Evolutionary conservation across 768 basidiomycete species (phyloP), one percentile per base, ranked within the genome.

Genomic region (Pleurotus salmoneostramineus): DNA sequence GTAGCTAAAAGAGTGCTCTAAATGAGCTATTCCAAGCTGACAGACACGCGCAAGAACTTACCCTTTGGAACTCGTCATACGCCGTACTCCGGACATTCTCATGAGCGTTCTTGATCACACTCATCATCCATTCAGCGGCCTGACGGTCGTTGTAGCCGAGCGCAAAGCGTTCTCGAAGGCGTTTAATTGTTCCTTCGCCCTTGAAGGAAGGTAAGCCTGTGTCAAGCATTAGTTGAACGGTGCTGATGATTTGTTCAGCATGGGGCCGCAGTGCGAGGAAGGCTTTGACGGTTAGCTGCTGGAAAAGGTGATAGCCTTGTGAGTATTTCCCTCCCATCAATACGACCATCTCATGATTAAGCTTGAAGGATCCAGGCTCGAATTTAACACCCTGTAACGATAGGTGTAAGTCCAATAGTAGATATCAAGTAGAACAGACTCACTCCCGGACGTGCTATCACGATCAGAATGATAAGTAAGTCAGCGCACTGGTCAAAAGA

Each of bases 281-380:
- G 0, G 93, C 95, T 71, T 98, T 97, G 63, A 98, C 86, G 3
- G 92, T 93, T 36, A 99, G 83, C 66, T 92, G 91, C 65, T 91
- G 89, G 78, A 98, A 99, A 40, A 94, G 81, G 57, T 89, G 87
- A 72, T 96, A 99, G 15, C 97, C 97, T 72, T 95, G 91, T 0
- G 93, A 95, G 67, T 90, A 83, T 62, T 91, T 82, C 7, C 97
- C 97, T 50, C 97, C 97, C 97, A 99, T 99, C 34, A 98, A 75
- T 11, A 91, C 81, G 14, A 98, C 91, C 97, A 99, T 99, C 71
- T 99, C 97, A 69, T 98, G 95, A 60, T 93, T 97, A 50, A 99
- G 82, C 74, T 99, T 99, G 86, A 99, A 99, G 8, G 94, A 96
- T 68, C 80, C 90, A 0, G 97, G 96, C 68, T 99, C 97, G 68